Base-by-base conservation (phyloP, 352 stramenopile genomes). In the Phytophthora rubi region DNA sequence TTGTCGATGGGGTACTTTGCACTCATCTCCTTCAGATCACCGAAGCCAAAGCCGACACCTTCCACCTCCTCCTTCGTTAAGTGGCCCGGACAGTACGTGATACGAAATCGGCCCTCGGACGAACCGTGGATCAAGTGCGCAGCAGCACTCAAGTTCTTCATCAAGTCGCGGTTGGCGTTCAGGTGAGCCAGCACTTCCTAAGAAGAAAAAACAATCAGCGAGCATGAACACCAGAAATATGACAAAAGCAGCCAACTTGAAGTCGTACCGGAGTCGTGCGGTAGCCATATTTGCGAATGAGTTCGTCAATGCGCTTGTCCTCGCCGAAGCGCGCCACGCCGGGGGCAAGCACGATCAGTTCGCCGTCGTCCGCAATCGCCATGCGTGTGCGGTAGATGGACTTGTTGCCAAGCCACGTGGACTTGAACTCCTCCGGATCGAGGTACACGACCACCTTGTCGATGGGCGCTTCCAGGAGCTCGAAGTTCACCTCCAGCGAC, bases 371-470 rank as follows among this genome's bases (percentile, higher is more conserved):
- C 4, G 92, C 96, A 67, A 99, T 99, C 18, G 94, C 94, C 97
- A 99, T 99, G 47, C 97, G 84, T 53, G 97, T 99, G 51, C 97
- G 82, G 71, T 99, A 99, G 68, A 99, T 98, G 35, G 92, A 92
- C 76, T 99, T 99, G 83, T 99, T 99, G 7, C 96, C 97, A 13
- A 99, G 77, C 97, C 97, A 99, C 10, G 97, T 99, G 6, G 97
- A 98, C 75, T 98, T 97, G 85, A 99, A 99, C 74, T 99, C 96
- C 26, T 98, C 77, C 21, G 89, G 85, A 61, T 99, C 97, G 48
- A 99, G 70, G 70, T 97, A 98, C n/a, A 98, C 97, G 1, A 99
- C 96, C 18, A 99, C 88, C 68, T 98, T 99, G 52, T 94, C 84
- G 4, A 98, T 77, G 9, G 95, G 83, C 12, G 81, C 86, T 9